Conservation (phyloP, 2,329 filamentous ascomycete species). For the Monosporascus sp. region DNA sequence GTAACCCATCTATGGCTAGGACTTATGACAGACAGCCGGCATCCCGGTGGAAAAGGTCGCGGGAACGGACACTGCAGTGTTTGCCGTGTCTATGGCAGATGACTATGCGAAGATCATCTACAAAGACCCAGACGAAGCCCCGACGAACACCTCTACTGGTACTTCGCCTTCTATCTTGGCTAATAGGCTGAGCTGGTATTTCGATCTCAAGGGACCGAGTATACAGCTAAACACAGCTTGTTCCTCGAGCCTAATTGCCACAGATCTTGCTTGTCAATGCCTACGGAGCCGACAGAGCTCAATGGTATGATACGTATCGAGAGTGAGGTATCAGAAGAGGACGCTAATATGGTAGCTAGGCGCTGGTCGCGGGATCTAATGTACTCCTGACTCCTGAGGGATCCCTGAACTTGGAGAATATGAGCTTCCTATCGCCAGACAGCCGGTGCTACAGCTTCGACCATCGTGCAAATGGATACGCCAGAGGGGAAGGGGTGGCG, state of each 20-base stretch:
- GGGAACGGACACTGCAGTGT: neutral
- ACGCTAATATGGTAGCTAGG: slow-evolving; percentile 1
- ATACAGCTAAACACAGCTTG: slow-evolving; percentile 16
- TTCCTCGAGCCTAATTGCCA: slow-evolving; percentile 9
- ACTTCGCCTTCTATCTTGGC: slow-evolving; percentile 13
- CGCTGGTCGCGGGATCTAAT: slow-evolving; percentile 6
- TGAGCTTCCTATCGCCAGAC: slow-evolving; percentile 4
- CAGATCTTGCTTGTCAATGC: slow-evolving; percentile 16
- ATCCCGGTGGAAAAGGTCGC: neutral
- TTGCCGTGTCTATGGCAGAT: neutral
- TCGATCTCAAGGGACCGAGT: slow-evolving; percentile 13
- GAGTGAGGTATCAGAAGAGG: neutral
- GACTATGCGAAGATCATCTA: neutral
- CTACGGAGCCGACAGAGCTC: slow-evolving; percentile 2
- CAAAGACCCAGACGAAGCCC: slow-evolving; percentile 19
- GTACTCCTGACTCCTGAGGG: slow-evolving; percentile 3
- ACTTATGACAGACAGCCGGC: slow-evolving; percentile 14
- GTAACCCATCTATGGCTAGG: neutral
- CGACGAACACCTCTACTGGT: slow-evolving; percentile 22
- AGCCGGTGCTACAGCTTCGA: slow-evolving; percentile 27
- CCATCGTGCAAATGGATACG: slow-evolving; percentile 36
- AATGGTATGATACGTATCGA: neutral
- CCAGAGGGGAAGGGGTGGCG: slow-evolving; percentile 36
- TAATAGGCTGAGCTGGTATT: slow-evolving; percentile 15
- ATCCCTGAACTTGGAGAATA: neutral